Evolutionary conservation across 331 rosid genomes (phyloP).

Genomic region (Quercus tomentella): DNA sequence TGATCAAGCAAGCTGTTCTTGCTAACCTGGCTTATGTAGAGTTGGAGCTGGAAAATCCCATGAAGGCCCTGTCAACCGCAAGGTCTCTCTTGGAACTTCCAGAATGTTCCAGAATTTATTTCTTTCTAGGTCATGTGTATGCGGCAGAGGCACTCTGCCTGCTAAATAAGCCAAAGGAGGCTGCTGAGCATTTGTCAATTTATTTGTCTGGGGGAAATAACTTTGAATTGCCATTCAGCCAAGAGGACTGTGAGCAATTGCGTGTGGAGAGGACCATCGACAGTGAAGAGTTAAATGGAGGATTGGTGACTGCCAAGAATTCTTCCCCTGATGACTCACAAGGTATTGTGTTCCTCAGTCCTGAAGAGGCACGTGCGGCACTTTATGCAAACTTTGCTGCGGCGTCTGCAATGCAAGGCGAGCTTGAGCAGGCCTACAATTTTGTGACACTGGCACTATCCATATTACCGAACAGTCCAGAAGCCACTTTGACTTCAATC

Average conservation of each 20-base stretch:
- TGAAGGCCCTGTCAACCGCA: slow-evolving; percentile 65
- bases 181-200: slow-evolving; percentile 63
- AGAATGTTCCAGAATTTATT: slow-evolving; percentile 80
- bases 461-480: slow-evolving; percentile 66
- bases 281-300: slow-evolving; percentile 64
- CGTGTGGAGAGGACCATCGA: slow-evolving; percentile 53
- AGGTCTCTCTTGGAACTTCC: slow-evolving; percentile 69
- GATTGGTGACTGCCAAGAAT: slow-evolving; percentile 42
- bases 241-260: slow-evolving; percentile 73
- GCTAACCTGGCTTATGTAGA: slow-evolving; percentile 87
- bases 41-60: slow-evolving; percentile 78
- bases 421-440: slow-evolving; percentile 57
- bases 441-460: slow-evolving; percentile 64
- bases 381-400: slow-evolving; percentile 78
- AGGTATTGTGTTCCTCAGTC: slow-evolving; percentile 59
- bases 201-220: slow-evolving; percentile 64
- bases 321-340: slow-evolving; percentile 35
- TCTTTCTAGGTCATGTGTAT: slow-evolving; percentile 75
- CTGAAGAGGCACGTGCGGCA: slow-evolving; percentile 82
- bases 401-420: slow-evolving; percentile 78
- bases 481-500: slow-evolving; percentile 77
- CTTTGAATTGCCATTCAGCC: slow-evolving; percentile 67
- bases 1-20: slow-evolving; percentile 84
- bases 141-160: slow-evolving; percentile 96
- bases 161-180: slow-evolving; percentile 81